phyloP scores from a whole-genome alignment of 2,329 filamentous ascomycete species.

The Trichophyton verrucosum region DNA sequence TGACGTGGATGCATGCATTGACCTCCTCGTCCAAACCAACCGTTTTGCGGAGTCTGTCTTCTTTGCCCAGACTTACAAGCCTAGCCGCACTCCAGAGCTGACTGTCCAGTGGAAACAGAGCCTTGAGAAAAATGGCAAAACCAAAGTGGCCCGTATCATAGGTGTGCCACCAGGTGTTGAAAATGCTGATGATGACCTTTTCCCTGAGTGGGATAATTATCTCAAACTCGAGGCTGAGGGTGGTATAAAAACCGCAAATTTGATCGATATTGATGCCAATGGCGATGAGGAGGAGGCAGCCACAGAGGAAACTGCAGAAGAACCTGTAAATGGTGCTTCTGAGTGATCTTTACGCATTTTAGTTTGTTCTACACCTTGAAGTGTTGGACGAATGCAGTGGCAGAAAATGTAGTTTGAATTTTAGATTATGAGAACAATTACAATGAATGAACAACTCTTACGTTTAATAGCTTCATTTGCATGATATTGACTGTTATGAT shows the following conservation, averaged over 20 bases:
- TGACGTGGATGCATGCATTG: constrained; percentile 68
- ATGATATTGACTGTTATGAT: background rate
- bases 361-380: background rate
- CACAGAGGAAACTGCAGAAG: constrained; percentile 24
- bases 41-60: constrained; percentile 75
- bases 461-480: background rate
- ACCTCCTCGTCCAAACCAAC: constrained; percentile 65
- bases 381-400: background rate
- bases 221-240: constrained; percentile 67
- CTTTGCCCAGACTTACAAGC: constrained; percentile 92
- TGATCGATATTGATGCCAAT: constrained; percentile 30
- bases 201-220: constrained; percentile 94
- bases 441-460: background rate
- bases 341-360: background rate
- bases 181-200: constrained; percentile 60
- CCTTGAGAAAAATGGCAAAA: constrained; percentile 74
- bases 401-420: constrained; percentile 3
- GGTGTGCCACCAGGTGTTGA: constrained; percentile 66
- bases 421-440: constrained; percentile 2
- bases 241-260: constrained; percentile 24
- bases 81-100: constrained; percentile 55
- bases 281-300: constrained; percentile 21
- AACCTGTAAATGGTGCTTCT: constrained; percentile 15
- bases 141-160: constrained; percentile 69
- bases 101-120: constrained; percentile 70